phyloP scores from a whole-genome alignment of 179 eudicot species.

The Nepenthes alata region DNA sequence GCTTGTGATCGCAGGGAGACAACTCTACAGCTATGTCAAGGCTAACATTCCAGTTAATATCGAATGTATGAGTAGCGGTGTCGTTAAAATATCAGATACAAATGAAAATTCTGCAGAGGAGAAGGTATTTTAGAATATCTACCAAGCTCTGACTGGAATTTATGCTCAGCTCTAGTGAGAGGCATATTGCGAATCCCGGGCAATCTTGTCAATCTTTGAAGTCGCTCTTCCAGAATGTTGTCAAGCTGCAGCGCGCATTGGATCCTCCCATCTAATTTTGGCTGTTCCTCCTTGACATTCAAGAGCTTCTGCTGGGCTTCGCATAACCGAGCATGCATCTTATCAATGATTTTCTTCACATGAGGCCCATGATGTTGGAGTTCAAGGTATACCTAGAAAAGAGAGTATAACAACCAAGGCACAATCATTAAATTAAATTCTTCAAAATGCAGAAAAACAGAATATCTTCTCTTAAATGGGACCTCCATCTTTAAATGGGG shows the following conservation, averaged over 20 bases:
- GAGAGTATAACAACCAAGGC: background rate
- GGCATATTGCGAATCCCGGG: constrained; percentile 72
- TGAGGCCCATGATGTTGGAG: constrained; percentile 86
- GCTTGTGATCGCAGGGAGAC: too few relatives aligned
- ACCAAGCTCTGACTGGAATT: constrained; percentile 81
- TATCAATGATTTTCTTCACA: constrained; percentile 59
- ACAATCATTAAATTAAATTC: too few relatives aligned
- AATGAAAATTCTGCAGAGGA: background rate
- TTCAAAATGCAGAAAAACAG: too few relatives aligned
- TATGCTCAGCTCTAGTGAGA: constrained; percentile 73
- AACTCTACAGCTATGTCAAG: too few relatives aligned
- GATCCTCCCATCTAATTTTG: constrained; percentile 42
- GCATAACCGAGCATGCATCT: constrained; percentile 41
- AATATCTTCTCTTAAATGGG: too few relatives aligned
- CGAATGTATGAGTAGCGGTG: background rate
- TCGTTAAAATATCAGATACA: background rate
- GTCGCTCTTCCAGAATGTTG: constrained; percentile 53
- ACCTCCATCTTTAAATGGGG: too few relatives aligned
- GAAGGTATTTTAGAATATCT: background rate
- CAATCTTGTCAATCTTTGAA: constrained; percentile 50
- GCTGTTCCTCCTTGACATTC: constrained; percentile 56
- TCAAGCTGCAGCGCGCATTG: constrained; percentile 36
- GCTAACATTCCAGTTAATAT: too few relatives aligned
- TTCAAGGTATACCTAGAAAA: constrained; percentile 59
- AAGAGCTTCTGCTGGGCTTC: constrained; percentile 52